Evolutionary conservation across 2,329 filamentous ascomycete species (phyloP).

Genomic region (Xylaria arbuscula): DNA sequence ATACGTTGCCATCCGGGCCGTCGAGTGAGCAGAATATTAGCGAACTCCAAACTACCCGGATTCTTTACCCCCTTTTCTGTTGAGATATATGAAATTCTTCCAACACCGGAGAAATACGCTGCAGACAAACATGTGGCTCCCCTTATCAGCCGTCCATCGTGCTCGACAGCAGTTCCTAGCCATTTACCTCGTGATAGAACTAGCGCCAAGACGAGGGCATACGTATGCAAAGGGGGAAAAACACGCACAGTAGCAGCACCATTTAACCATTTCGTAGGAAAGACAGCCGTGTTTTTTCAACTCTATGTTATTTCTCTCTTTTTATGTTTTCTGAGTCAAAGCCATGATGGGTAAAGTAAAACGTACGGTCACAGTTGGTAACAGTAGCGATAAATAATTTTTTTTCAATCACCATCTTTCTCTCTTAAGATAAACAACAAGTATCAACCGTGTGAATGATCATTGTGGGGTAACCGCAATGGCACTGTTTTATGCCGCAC

Average conservation of each 20-base stretch:
- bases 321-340: not conserved
- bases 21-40: not conserved
- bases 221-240: not conserved
- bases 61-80: not conserved
- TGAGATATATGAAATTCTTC: not conserved
- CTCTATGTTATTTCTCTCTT: not conserved
- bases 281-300: too few relatives aligned
- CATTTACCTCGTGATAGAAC: constrained; percentile 2
- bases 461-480: not conserved
- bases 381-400: not conserved
- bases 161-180: not conserved
- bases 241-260: not conserved
- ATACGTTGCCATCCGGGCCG: not conserved
- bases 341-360: not conserved
- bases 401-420: not conserved
- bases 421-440: constrained; percentile 1
- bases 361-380: not conserved
- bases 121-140: not conserved
- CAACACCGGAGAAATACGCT: not conserved
- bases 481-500: not conserved
- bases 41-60: not conserved
- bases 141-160: not conserved
- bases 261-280: not conserved
- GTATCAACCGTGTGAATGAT: not conserved
- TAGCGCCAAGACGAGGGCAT: constrained; percentile 1